Evolutionary conservation across 768 basidiomycete species (phyloP).

Genomic region (Suillus subaureus): DNA sequence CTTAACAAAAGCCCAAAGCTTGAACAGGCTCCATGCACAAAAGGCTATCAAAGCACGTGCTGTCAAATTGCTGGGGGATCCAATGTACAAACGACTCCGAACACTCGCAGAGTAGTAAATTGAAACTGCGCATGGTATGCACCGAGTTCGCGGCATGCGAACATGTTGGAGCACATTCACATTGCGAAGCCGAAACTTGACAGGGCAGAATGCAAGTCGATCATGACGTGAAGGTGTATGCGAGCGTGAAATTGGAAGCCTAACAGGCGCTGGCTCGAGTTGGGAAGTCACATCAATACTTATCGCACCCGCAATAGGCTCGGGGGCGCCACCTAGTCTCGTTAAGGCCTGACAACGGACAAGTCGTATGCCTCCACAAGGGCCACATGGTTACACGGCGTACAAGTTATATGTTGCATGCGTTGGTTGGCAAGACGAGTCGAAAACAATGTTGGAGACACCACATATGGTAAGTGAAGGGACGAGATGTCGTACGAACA

Average conservation of each 20-base stretch:
- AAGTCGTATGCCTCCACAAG: not conserved
- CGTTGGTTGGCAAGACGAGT: constrained; percentile 1
- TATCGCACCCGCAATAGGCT: not conserved
- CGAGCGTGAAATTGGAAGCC: constrained; percentile 2
- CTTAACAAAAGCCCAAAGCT: not conserved
- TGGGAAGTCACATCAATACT: not conserved
- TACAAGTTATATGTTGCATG: not conserved
- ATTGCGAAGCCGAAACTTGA: not conserved
- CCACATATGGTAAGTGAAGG: constrained; percentile 2
- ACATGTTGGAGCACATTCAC: not conserved
- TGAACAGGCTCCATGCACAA: not conserved
- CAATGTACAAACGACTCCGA: not conserved
- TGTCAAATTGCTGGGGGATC: not conserved
- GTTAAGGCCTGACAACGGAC: not conserved
- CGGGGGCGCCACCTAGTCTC: not conserved
- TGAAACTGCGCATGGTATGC: not conserved
- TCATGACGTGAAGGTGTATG: constrained; percentile 6
- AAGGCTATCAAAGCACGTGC: not conserved
- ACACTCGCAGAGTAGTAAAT: not conserved
- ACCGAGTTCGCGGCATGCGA: not conserved
- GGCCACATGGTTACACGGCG: not conserved
- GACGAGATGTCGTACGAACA: not conserved
- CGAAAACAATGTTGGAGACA: not conserved
- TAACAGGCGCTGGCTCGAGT: constrained; percentile 1
- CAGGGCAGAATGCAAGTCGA: not conserved